Base-by-base conservation (phyloP, 768 basidiomycete species). In the Amanita pseudoporphyria region DNA sequence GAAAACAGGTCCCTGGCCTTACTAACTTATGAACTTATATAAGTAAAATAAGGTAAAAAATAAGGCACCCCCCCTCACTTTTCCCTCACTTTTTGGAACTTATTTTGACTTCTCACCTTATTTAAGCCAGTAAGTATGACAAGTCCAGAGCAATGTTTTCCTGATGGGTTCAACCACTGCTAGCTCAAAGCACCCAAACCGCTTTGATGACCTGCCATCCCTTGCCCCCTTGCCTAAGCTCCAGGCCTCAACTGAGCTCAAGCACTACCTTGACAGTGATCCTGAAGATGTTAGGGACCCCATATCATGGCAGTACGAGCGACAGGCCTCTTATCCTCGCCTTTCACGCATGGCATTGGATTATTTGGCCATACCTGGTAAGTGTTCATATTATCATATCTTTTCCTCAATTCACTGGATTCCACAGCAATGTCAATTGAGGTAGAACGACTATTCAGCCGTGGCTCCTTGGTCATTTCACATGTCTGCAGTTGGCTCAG, bases 341-440 rank as follows among this genome's bases (percentile, higher is more conserved):
- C 54, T 65, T 0, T 62, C 60, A 0, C 45, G 52, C 0, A 64
- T 67, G 65, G 64, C 58, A 5, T 38, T 62, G 1, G 56, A 65
- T 28, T 62, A 64, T 22, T 45, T 60, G 4, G 40, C 56, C 1
- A 60, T 60, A 32, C 55, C 58, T 9, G 43, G 58, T 60, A 42
- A 41, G 58, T 53, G 19, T 47, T 10, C n/a, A n/a, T n/a, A n/a
- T n/a, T n/a, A n/a, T n/a, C n/a, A 21, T 43, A 53, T 18, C n/a
- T 32, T n/a, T 7, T 33, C 9, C 21, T 12, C 13, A 41, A 30
- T 26, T 52, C 3, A 31, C 22, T 47, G 30, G 9, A 49, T 13
- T 36, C 9, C 35, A 33, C 36, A 47, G 59, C 58, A 33, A 62
- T 54, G 0, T 62, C 55, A 0, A 47, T 61, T 9, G 51, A 63